Evolutionary conservation across 371 early-diverging fungal species (phyloP), one percentile per base, ranked within the genome.

Genomic region (Zychaea mexicana): DNA sequence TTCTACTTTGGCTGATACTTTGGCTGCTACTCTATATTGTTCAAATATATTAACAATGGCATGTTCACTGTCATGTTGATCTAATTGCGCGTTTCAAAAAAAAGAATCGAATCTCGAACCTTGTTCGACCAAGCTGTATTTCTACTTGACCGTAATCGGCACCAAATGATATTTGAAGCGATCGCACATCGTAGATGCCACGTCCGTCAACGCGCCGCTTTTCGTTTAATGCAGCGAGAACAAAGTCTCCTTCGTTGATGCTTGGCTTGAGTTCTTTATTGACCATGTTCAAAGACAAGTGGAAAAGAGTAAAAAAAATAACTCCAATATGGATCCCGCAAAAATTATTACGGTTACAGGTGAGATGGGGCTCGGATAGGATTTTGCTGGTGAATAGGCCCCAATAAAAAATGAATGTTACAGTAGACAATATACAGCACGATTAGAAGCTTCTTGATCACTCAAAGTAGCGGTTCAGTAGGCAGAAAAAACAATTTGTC

Each of bases 1-100:
- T n/a, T 88, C 86, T n/a, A 96, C 91, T 68, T 95, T 92, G 59
- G 92, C 91, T 0, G 93, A 85, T 0, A 96, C 94, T 57, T 85
- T 87, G 0, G 94, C 96, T 4, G 93, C 74, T 2, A 96, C 94
- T 69, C 94, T 90, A 66, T 31, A 49, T 26, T n/a, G n/a, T 15
- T 49, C 7, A 9, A 22, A 56, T 9, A 32, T n/a, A 52, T 13
- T 45, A 8, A 8, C 49, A 31, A 47, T 26, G 17, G 10, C 1
- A 36, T 24, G n/a, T n/a, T n/a, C n/a, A n/a, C n/a, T n/a, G n/a
- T n/a, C n/a, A n/a, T n/a, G n/a, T n/a, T n/a, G n/a, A n/a, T n/a
- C n/a, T n/a, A 32, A 60, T 2, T 15, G 42, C 42, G 15, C 42
- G 42, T 15, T 13, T 15, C 36, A 36, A 59, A 12, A 57, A 30